Evolutionary conservation across 148 eudicot species (phyloP).

Genomic region (Euryodendron excelsum): DNA sequence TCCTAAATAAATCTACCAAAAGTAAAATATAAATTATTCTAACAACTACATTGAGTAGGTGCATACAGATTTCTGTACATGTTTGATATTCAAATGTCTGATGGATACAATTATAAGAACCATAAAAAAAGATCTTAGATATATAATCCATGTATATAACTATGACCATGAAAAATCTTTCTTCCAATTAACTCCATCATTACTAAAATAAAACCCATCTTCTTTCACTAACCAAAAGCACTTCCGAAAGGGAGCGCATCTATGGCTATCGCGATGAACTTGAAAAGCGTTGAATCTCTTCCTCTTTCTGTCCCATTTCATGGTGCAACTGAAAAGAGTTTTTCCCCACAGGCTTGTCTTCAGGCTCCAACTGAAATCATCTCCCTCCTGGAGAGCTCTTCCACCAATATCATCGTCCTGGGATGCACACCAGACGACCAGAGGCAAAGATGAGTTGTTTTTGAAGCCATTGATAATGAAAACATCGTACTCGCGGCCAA

Average conservation of each 20-base stretch:
- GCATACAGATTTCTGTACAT: too few relatives aligned
- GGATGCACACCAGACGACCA: constrained; percentile 62
- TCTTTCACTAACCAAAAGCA: constrained; percentile 64
- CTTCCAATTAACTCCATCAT: constrained; percentile 38
- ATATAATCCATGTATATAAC: too few relatives aligned
- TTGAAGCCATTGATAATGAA: constrained; percentile 56
- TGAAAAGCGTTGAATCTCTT: constrained; percentile 45
- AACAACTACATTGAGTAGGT: not conserved
- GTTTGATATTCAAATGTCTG: too few relatives aligned
- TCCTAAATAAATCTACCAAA: too few relatives aligned
- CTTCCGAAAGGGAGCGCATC: constrained; percentile 39
- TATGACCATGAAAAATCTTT: constrained; percentile 58
- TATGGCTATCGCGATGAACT: constrained; percentile 30
- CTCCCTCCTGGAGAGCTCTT: constrained; percentile 67
- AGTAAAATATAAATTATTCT: too few relatives aligned
- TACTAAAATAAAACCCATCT: constrained; percentile 71
- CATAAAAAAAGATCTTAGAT: too few relatives aligned
- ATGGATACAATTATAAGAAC: too few relatives aligned
- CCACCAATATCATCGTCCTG: constrained; percentile 49
- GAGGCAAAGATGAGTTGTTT: constrained; percentile 47
- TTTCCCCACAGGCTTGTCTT: constrained; percentile 21
- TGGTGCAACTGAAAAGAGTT: constrained; percentile 39
- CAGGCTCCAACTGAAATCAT: constrained; percentile 53
- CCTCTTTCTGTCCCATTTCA: constrained; percentile 50
- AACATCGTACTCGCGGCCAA: constrained; percentile 28